Conservation (phyloP, 2,329 filamentous ascomycete species). For the Ceratocystis variospora region DNA sequence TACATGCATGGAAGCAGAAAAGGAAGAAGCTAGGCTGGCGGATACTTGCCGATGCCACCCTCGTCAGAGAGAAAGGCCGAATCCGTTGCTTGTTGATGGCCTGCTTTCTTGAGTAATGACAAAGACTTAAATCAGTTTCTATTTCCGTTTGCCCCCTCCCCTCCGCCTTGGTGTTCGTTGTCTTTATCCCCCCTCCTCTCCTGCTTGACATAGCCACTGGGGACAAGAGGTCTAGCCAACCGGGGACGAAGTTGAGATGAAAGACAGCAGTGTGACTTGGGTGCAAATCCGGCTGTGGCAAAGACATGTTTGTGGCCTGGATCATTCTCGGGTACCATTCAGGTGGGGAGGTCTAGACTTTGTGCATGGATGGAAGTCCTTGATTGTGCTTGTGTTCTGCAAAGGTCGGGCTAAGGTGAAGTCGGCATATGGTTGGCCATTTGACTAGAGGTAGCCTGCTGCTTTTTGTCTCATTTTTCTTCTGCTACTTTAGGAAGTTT, state of each 20-base stretch:
- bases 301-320: slow-evolving; percentile 8
- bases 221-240: background rate
- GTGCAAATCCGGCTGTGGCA: slow-evolving; percentile 2
- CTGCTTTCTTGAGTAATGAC: background rate
- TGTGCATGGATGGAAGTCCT: background rate
- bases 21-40: background rate
- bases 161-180: background rate
- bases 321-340: background rate
- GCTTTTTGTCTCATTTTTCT: background rate
- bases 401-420: background rate
- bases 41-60: background rate
- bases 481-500: too few relatives aligned
- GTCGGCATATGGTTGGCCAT: background rate
- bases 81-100: too few relatives aligned
- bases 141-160: background rate
- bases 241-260: background rate
- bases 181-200: background rate
- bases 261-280: background rate
- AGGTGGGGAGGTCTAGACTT: background rate
- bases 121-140: background rate
- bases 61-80: background rate
- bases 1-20: background rate
- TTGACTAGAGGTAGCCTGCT: background rate
- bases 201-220: background rate
- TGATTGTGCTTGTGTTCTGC: background rate